Base-by-base conservation (phyloP, 306 rosid species). In the Herpetospermum pedunculosum region DNA sequence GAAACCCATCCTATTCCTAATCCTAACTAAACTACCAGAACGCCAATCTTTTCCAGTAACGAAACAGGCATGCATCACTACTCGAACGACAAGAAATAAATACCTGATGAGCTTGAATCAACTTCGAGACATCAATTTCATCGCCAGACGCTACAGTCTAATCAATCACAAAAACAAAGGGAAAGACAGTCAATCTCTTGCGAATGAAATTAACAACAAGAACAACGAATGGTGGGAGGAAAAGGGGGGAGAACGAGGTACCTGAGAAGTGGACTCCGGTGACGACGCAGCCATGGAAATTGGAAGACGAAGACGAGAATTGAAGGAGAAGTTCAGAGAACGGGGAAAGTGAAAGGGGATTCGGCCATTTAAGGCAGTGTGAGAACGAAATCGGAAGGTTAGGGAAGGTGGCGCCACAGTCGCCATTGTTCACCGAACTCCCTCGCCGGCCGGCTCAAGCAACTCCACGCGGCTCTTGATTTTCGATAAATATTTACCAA, bases 81-180 rank as follows among this genome's bases (percentile, higher is more conserved):
- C 49, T 65, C 12, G n/a, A 40, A 4, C 9, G n/a, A 11, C 5
- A 16, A 25, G 18, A 21, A 52, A 41, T 8, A 74, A 58, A 12
- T 58, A 92, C 97, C 98, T 94, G 95, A 83, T 91, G 98, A 64
- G 89, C 86, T 76, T 79, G 91, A 86, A 94, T 84, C 79, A 88
- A 81, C 80, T 85, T 86, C 73, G 87, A 85, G 1, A 89, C 70
- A 38, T 82, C 82, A 14, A 80, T 81, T 76, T 82, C 87, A 65
- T 76, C 75, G 2, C 90, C 86, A 63, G 91, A 64, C 12, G 91
- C 52, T 70, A 57, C 84, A 64, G 79, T 76, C 97, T 88, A 83
- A 72, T 75, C 68, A 55, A 40, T 55, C 19, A 60, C 0, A 14
- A 25, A 26, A 25, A 54, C 50, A 74, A 68, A 77, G 9, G 34